Evolutionary conservation across 2,329 filamentous ascomycete species (phyloP).

Genomic region (Aspergillus caelatus): DNA sequence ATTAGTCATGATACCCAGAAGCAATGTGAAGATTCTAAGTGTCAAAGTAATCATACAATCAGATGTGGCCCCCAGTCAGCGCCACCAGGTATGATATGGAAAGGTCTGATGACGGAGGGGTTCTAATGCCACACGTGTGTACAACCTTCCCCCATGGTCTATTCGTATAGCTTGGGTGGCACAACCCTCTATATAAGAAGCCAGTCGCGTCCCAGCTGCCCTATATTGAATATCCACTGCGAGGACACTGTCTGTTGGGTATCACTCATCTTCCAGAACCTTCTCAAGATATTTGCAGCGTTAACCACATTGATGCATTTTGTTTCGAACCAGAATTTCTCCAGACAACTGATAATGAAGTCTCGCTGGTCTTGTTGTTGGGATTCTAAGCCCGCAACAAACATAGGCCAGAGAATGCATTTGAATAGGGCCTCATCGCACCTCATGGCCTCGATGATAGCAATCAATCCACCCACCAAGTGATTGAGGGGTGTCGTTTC

Average conservation of each 20-base stretch:
- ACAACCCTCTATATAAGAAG: background rate
- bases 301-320: conserved; percentile 26
- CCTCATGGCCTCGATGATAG: conserved; percentile 10
- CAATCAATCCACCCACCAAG: conserved; percentile 10
- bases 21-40: no score
- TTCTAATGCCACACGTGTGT: conserved; percentile 9
- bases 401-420: conserved; percentile 27
- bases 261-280: background rate
- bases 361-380: conserved; percentile 1
- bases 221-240: background rate
- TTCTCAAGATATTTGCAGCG: conserved; percentile 10
- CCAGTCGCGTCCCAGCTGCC: background rate
- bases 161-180: background rate
- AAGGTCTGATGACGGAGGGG: no score
- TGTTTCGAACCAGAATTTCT: conserved; percentile 22
- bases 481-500: background rate
- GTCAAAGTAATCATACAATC: no score
- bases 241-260: background rate
- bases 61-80: no score
- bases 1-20: no score
- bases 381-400: conserved; percentile 24
- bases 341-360: conserved; percentile 9
- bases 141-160: background rate
- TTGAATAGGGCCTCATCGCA: conserved; percentile 20
- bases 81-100: no score